Evolutionary conservation across 2,329 filamentous ascomycete species (phyloP), one percentile per base, ranked within the genome.

Genomic region (Fusarium fracticaudum): DNA sequence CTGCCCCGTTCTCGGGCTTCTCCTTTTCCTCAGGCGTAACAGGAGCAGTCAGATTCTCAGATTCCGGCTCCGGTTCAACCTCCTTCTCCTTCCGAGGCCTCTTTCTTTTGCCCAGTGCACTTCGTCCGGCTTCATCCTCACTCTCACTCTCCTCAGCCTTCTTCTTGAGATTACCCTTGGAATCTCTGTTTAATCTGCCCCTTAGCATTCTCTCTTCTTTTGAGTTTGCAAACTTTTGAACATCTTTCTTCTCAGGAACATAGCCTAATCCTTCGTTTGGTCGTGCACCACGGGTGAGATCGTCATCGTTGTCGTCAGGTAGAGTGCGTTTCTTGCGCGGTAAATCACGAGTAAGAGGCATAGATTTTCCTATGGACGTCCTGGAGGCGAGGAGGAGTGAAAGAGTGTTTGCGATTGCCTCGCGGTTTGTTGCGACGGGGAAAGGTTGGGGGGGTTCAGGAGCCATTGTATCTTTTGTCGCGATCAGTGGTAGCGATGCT

Each of bases 231-330:
- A 77, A 72, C 35, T 74, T 75, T 43, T 75, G 64, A 15, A 75
- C 61, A 33, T 76, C 60, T 22, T 76, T 78, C 12, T 60, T 63
- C 12, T 80, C 72, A 6, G 81, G 74, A 15, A 80, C 76, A 76
- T 83, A 86, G 14, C 85, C 86, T 15, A 87, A 73, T 41, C 85
- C 86, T 31, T 82, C 80, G 75, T 85, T 85, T 43, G 79, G 79
- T 43, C 74, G 72, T 35, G 72, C 41, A 40, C 50, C 57, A 8
- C 71, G 71, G 14, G 74, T 70, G 37, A 80, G 57, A 60, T 81
- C 79, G 31, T 80, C 76, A 24, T 79, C 78, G 55, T 75, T 74
- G 60, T 79, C 73, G 31, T 72, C 44, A 31, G 71, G 60, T 10
- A 59, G 20, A 5, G 40, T 38, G 33, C 35, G 68, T 11, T 55